A percentile compares a stretch with the other conserved stretches of the same genome.
phyloP scores from a whole-genome alignment of 768 basidiomycete genomes.

The Nidularia sp. region DNA sequence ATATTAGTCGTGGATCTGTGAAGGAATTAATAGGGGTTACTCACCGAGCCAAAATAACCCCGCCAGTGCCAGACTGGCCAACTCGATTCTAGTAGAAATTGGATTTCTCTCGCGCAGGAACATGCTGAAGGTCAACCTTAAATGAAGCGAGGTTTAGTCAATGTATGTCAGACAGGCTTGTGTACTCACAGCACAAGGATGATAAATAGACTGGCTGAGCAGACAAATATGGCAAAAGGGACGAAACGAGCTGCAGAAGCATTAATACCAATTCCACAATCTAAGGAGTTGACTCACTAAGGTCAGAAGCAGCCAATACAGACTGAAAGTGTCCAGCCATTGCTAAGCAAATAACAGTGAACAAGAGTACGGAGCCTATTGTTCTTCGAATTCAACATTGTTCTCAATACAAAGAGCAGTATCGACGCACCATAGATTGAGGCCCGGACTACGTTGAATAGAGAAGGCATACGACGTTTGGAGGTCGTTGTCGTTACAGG shows the following conservation, averaged over 20 bases:
- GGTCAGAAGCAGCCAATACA: constrained; percentile 69
- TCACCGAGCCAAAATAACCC: constrained; percentile 79
- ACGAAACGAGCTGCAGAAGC: constrained; percentile 69
- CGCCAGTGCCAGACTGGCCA: constrained; percentile 64
- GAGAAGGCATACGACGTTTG: constrained; percentile 57
- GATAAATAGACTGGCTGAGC: constrained; percentile 64
- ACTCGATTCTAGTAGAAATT: constrained; percentile 73
- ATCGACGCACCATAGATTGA: constrained; percentile 55
- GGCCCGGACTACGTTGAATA: constrained; percentile 67
- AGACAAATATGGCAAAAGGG: constrained; percentile 82
- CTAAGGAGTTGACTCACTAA: constrained; percentile 49
- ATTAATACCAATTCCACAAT: constrained; percentile 4
- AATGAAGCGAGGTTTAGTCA: neutral
- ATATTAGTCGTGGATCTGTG: constrained; percentile 8
- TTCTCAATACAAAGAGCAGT: neutral
- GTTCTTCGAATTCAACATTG: constrained; percentile 1
- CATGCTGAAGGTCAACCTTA: constrained; percentile 62
- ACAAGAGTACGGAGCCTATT: constrained; percentile 62
- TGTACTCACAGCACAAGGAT: constrained; percentile 59
- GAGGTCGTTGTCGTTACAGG: constrained; percentile 14
- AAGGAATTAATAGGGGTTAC: constrained; percentile 14
- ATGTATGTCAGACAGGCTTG: neutral
- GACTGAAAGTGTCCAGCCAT: constrained; percentile 77
- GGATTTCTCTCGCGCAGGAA: constrained; percentile 67
- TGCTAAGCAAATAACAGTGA: constrained; percentile 75